Conservation (phyloP, 768 basidiomycete species). For the Phallus indusiatus region DNA sequence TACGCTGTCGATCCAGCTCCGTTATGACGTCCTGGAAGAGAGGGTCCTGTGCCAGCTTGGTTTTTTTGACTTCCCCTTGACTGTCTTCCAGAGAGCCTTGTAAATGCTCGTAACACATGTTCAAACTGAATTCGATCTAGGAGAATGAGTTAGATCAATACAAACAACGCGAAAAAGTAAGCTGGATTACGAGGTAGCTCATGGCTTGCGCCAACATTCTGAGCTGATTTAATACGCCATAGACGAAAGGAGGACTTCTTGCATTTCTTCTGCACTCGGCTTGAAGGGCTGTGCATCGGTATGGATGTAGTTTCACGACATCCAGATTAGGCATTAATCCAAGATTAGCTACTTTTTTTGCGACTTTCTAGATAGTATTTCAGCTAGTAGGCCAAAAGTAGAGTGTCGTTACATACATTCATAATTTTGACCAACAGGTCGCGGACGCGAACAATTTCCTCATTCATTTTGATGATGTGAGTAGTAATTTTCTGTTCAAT, state of each 20-base stretch:
- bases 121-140: conserved; percentile 75
- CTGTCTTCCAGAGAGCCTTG: conserved; percentile 37
- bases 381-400: neutral
- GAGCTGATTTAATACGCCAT: conserved; percentile 41
- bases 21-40: conserved; percentile 56
- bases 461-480: conserved; percentile 67
- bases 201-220: conserved; percentile 66
- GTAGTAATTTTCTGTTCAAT: conserved; percentile 54
- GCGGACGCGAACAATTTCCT: conserved; percentile 54
- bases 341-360: conserved; percentile 25
- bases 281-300: conserved; percentile 38
- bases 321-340: conserved; percentile 45
- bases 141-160: conserved; percentile 8
- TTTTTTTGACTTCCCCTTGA: conserved; percentile 22
- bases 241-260: conserved; percentile 38
- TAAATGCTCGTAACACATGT: conserved; percentile 66
- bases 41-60: conserved; percentile 40
- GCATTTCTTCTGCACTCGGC: conserved; percentile 24
- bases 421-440: conserved; percentile 64
- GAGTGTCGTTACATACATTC: conserved; percentile 41
- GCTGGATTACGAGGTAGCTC: conserved; percentile 66
- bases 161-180: neutral
- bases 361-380: conserved; percentile 23
- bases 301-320: conserved; percentile 60
- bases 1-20: conserved; percentile 54